These are phyloP conservation scores for Curvularia sp. DNA, from an alignment of 2,329 filamentous ascomycete genomes.

Conservation along the genomic window DNA sequence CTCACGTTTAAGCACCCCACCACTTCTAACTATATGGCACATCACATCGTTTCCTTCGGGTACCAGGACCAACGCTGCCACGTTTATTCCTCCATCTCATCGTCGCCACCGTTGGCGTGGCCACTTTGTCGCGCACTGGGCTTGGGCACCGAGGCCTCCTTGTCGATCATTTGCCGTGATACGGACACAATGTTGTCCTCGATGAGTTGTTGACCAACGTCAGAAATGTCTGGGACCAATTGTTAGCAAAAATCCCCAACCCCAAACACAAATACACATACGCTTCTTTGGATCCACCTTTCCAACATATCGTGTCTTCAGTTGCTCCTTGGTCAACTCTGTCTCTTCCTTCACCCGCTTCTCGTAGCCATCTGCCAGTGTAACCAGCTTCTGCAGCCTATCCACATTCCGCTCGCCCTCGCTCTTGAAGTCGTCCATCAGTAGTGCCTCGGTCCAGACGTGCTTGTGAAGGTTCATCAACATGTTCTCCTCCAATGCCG, in stretches of 20 bases:
- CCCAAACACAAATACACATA: constrained; percentile 46
- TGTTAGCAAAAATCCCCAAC: constrained; percentile 24
- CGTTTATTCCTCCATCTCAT: constrained; percentile 31
- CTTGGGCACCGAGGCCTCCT: constrained; percentile 89
- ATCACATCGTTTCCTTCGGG: not conserved
- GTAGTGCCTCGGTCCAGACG: constrained; percentile 95
- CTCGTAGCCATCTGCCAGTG: constrained; percentile 93
- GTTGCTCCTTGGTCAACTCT: constrained; percentile 93
- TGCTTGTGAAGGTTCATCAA: constrained; percentile 99
- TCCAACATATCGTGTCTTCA: constrained; percentile 98
- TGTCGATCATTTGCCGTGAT: constrained; percentile 99
- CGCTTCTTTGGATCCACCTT: constrained; percentile 99
- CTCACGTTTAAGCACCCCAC: not conserved
- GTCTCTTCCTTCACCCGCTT: constrained; percentile 99
- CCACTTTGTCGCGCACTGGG: constrained; percentile 39
- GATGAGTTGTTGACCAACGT: constrained; percentile 94
- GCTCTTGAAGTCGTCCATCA: constrained; percentile 93
- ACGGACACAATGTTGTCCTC: constrained; percentile 99
- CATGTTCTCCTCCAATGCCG: constrained; percentile 98
- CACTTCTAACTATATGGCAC: not conserved
- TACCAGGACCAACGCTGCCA: not conserved
- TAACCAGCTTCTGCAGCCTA: constrained; percentile 82
- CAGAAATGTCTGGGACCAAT: constrained; percentile 72
- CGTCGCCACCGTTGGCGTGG: constrained; percentile 35
- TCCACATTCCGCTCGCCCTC: constrained; percentile 89